Conservation (phyloP, 495 filamentous ascomycete species). For the Talaromyces trachyspermus region DNA sequence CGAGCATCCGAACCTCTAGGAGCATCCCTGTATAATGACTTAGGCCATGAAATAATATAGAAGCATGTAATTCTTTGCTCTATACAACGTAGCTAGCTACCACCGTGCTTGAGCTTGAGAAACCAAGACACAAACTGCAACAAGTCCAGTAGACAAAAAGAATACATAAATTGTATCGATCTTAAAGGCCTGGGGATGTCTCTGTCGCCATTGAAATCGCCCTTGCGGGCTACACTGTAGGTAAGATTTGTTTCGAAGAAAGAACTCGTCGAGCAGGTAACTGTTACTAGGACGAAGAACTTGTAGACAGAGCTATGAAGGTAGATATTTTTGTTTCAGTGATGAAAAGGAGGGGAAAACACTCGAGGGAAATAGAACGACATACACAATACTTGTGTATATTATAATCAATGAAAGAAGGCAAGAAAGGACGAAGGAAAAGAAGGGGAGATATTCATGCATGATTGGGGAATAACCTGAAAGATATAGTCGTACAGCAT, state of each 20-base stretch:
- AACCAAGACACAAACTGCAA: background rate
- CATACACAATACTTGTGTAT: background rate
- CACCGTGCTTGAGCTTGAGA: background rate
- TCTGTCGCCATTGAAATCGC: constrained; percentile 1
- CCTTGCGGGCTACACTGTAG: constrained; percentile 10
- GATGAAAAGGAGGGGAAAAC: background rate
- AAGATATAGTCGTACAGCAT: constrained; percentile 3
- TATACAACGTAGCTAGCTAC: too few relatives aligned
- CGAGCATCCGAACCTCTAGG: too few relatives aligned
- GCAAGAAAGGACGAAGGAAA: background rate
- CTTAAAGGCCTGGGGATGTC: background rate
- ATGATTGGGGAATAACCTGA: background rate
- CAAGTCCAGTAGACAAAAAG: background rate
- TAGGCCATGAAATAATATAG: background rate
- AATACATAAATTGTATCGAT: background rate
- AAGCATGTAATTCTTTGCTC: background rate
- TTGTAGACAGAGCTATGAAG: background rate
- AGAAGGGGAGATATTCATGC: background rate
- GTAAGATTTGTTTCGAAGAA: constrained; percentile 5
- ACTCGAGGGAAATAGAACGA: background rate
- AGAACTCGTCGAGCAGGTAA: background rate
- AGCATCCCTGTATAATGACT: too few relatives aligned
- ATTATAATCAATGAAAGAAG: background rate
- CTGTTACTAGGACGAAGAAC: background rate
- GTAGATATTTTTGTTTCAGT: too few relatives aligned